Base-by-base conservation (phyloP, 202 grass and related monocot genomes). In the Eragrostis tef region DNA sequence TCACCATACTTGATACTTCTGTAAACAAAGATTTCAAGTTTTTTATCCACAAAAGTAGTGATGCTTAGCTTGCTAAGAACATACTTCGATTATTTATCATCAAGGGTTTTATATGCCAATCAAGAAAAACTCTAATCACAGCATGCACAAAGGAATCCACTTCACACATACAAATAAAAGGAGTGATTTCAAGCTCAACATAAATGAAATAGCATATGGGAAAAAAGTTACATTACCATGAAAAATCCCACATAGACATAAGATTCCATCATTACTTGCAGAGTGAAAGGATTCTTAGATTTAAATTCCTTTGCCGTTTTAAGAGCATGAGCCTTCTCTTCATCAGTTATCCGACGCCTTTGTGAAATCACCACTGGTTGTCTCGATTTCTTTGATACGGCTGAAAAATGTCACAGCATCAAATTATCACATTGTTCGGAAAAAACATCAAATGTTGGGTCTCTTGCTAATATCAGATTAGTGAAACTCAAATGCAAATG, bases 231-330 rank as follows among this genome's bases (percentile, higher is more conserved):
- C 58, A 79, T 87, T 96, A 96, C 97, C 97, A 99, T 65, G 71
- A 90, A 93, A 91, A 96, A 93, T 60, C 86, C 85, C 27, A 57
- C 70, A 82, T 96, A 99, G 57, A 96, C 93, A 89, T 96, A 89
- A 46, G 90, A 99, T 7, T 83, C 93, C 81, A 80, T 85, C 97
- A 93, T 99, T 80, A 77, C 83, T 59, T 90, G 84, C 52, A 80
- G 34, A 2, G 77, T 14, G 44, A 75, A 93, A 79, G 91, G 91
- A 64, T 96, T 77, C 14, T 87, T 86, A 58, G 93, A 96, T 82
- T 85, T 84, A 83, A 99, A 96, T 39, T 59, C 47, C 59, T 81
- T 90, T 50, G 91, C 90, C 80, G 22, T 90, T 70, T 86, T n/a
- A 84, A 98, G 76, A 84, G 88, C 77, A 43, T 51, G 65, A 77